Evolutionary conservation across 148 eudicot genomes (phyloP).

Genomic region (Dianthus caryophyllus): DNA sequence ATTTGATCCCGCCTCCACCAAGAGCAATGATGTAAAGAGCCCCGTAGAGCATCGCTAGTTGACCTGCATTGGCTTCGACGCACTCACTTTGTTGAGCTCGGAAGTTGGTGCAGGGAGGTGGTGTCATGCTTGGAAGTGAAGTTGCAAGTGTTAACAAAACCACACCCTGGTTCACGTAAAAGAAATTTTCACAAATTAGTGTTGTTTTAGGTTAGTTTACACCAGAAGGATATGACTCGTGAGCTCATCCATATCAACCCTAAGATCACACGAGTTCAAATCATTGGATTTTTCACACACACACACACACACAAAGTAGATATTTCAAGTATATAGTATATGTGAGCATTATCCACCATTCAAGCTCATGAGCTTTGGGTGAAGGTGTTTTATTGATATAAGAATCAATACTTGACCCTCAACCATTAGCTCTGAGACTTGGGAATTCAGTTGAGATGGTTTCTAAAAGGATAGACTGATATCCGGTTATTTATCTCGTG

Average conservation of each 20-base stretch:
- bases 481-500: background rate
- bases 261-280: background rate
- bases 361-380: no score
- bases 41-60: conserved; percentile 64
- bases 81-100: conserved; percentile 40
- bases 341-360: no score
- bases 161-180: conserved; percentile 50
- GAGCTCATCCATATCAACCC: background rate
- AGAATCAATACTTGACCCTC: no score
- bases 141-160: conserved; percentile 74
- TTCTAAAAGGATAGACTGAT: no score
- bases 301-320: no score
- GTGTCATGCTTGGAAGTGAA: conserved; percentile 69
- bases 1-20: conserved; percentile 92
- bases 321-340: no score
- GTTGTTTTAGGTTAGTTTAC: background rate
- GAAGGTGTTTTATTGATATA: no score
- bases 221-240: background rate
- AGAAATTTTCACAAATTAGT: background rate
- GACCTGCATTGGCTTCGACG: conserved; percentile 54
- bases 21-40: conserved; percentile 88
- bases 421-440: no score
- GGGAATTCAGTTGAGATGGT: no score
- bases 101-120: conserved; percentile 64
- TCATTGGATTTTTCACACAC: background rate